phyloP scores from a whole-genome alignment of 108 stramenopile species.

The Chaetoceros muelleri region DNA sequence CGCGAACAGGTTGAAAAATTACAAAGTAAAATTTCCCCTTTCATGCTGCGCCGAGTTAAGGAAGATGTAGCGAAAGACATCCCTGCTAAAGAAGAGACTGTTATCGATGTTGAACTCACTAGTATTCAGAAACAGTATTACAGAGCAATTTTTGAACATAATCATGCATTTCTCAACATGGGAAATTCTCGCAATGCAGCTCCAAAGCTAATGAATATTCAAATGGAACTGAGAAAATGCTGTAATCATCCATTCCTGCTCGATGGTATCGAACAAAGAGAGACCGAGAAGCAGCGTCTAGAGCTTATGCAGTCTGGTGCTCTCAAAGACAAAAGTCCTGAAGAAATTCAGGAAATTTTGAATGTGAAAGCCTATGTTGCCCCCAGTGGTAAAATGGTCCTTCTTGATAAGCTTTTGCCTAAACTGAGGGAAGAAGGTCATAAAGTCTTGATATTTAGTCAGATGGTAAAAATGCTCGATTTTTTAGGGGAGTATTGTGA shows the following conservation, averaged over 20 bases:
- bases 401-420: conserved; percentile 97
- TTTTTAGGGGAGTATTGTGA: conserved; percentile 89
- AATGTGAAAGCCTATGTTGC: conserved; percentile 77
- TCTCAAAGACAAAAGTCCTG: conserved; percentile 63
- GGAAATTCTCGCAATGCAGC: conserved; percentile 45
- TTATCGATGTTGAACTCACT: conserved; percentile 98
- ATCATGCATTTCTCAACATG: conserved; percentile 92
- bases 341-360: conserved; percentile 62
- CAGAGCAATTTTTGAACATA: conserved; percentile 96
- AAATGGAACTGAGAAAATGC: conserved; percentile 98
- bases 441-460: conserved; percentile 94
- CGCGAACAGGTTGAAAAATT: conserved; percentile 86
- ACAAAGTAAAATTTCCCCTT: conserved; percentile 89
- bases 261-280: conserved; percentile 88
- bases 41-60: conserved; percentile 93
- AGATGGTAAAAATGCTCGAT: conserved; percentile 95
- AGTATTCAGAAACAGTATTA: conserved; percentile 98
- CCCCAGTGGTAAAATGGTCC: conserved; percentile 96
- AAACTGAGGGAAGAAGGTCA: conserved; percentile 94
- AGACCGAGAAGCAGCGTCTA: conserved; percentile 73
- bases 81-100: conserved; percentile 97
- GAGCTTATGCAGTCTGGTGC: conserved; percentile 49
- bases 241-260: conserved; percentile 99
- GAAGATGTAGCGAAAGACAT: conserved; percentile 99
- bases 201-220: conserved; percentile 97